Base-by-base conservation (phyloP, 352 stramenopile genomes). In the Thraustochytrium sp. region DNA sequence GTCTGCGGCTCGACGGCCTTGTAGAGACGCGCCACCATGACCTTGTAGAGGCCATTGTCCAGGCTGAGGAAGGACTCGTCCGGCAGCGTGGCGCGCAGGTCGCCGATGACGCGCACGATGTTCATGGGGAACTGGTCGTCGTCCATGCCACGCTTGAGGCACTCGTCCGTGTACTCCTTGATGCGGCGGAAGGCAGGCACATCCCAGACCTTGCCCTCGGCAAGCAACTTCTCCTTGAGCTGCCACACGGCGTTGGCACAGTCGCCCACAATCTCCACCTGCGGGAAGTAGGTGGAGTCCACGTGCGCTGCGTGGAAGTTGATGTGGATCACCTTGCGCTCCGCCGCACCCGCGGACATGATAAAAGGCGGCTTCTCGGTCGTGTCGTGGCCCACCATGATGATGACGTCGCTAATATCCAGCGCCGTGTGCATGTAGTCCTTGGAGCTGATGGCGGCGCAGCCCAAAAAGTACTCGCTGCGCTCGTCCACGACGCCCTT, bases 41-140 rank as follows among this genome's bases (percentile, higher is more conserved):
- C 78, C 63, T 86, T 86, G 78, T 86, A 86, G 11, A 86, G 61
- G 26, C 83, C 83, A 59, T 86, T 86, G 65, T 86, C 83, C 23
- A 86, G 74, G n/a, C 76, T 80, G 26, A 86, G 48, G 23, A 86
- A 75, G 61, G 34, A 42, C 2, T 86, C 80, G n/a, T 86, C 80
- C 0, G 83, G 83, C 18, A 86, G 56, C 18, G 76, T 80, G 5
- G 36, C n/a, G 29, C 83, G 83, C 31, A 86, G 31, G 56, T 86
- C 83, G 2, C 59, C 65, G 38, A 76, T 51, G 37, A 86, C 77
- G 40, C 83, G 83, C 5, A 54, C 46, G 40, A 86, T 37, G 40
- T 86, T 86, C 56, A 86, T 82, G 42, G 83, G 83, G 59, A 86
- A 86, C 46, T 56, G 18, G 29, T 61, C 53, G 53, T 86, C 83